phyloP scores from a whole-genome alignment of 768 basidiomycete genomes.

The Cystoderma amianthinum region DNA sequence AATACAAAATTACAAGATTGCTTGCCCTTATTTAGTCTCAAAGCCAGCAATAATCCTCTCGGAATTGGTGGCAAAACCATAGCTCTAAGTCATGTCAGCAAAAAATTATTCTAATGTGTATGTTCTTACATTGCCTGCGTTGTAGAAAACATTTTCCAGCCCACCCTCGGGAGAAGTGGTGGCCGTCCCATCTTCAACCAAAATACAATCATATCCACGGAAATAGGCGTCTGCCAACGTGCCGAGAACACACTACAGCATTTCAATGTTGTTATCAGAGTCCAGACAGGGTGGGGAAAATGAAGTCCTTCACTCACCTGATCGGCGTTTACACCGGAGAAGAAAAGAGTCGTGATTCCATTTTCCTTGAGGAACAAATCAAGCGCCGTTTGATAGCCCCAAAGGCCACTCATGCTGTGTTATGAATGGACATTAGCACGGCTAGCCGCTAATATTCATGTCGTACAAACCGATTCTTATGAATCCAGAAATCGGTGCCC shows the following conservation, averaged over 20 bases:
- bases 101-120: neutral
- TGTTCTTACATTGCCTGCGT: slow-evolving; percentile 44
- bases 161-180: slow-evolving; percentile 56
- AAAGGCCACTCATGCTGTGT: slow-evolving; percentile 59
- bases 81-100: slow-evolving; percentile 25
- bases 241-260: slow-evolving; percentile 53
- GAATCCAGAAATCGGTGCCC: slow-evolving; percentile 66
- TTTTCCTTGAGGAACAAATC: slow-evolving; percentile 59
- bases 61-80: slow-evolving; percentile 44
- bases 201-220: slow-evolving; percentile 56
- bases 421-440: neutral
- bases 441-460: neutral
- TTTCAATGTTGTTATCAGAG: neutral
- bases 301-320: slow-evolving; percentile 32
- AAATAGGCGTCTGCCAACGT: slow-evolving; percentile 60
- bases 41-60: slow-evolving; percentile 17
- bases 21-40: no score
- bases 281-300: neutral
- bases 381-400: slow-evolving; percentile 57
- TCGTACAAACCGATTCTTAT: slow-evolving; percentile 53
- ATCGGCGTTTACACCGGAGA: slow-evolving; percentile 63
- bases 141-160: slow-evolving; percentile 51
- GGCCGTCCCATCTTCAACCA: slow-evolving; percentile 52
- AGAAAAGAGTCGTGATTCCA: slow-evolving; percentile 54
- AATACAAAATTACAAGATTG: no score